Percentiles rank a stretch among this genome's conserved stretches.
Evolutionary conservation across 1,139 yeast species (phyloP).

Genomic region (Zhuliangozyma parablackwelliae): DNA sequence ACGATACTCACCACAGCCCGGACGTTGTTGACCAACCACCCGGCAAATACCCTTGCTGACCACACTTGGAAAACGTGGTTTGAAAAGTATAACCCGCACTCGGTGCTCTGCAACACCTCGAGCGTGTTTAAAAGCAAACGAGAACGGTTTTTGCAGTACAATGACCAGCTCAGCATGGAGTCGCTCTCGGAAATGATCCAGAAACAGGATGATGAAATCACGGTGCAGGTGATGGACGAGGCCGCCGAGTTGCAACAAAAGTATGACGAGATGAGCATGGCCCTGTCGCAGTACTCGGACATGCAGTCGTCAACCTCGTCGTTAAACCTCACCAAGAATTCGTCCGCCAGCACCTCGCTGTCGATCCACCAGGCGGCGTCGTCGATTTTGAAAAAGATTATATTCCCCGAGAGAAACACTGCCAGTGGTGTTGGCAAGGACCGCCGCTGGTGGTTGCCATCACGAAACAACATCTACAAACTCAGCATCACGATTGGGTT

Average conservation of each 20-base stretch:
- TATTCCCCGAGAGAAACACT: conserved; percentile 14
- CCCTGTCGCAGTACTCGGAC: conserved; percentile 8
- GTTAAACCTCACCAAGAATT: conserved; percentile 20
- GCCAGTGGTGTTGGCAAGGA: conserved; percentile 1
- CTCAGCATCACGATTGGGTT: conserved; percentile 40
- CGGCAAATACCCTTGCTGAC: conserved; percentile 22
- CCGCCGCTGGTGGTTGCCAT: conserved; percentile 1
- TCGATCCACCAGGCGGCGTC: conserved; percentile 31
- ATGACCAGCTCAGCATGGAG: conserved; percentile 3
- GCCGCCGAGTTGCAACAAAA: conserved; percentile 15
- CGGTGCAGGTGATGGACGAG: conserved; percentile 19
- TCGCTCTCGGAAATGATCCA: conserved; percentile 15
- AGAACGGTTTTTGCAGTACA: conserved; percentile 1
- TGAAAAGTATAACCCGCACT: conserved; percentile 21
- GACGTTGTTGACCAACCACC: conserved; percentile 23
- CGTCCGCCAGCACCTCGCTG: conserved; percentile 22
- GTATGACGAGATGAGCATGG: conserved; percentile 21
- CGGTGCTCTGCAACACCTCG: conserved; percentile 25
- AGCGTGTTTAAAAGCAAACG: conserved; percentile 2
- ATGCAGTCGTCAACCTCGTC: conserved; percentile 28
- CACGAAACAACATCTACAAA: conserved; percentile 21
- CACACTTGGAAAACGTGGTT: conserved; percentile 32
- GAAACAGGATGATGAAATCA: conserved; percentile 31
- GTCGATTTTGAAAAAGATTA: conserved; percentile 27
- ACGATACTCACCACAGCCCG: conserved; percentile 35